These are phyloP conservation scores for Trichophyton verrucosum DNA, from an alignment of 2,329 filamentous ascomycete species.

Conservation along the genomic window DNA sequence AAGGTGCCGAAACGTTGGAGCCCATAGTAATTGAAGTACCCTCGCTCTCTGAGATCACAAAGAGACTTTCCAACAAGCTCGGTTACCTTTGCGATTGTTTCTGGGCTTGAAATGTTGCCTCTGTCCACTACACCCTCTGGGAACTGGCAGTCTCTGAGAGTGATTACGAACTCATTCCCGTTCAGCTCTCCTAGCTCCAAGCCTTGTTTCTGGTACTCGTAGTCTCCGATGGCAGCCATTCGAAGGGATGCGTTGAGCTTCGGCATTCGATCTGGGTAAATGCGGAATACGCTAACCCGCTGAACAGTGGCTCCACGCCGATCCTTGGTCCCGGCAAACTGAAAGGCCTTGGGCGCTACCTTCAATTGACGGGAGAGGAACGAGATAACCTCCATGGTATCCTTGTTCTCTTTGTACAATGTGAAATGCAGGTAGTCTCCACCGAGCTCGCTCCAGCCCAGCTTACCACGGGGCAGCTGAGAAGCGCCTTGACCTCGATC, in stretches of 20 bases:
- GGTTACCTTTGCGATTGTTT: constrained; percentile 32
- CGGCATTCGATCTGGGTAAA: constrained; percentile 51
- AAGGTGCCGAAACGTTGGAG: constrained; percentile 95
- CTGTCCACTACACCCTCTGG: constrained; percentile 24
- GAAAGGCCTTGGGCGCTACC: constrained; percentile 54
- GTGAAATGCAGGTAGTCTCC: constrained; percentile 82
- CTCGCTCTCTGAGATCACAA: constrained; percentile 54
- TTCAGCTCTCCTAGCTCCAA: constrained; percentile 71
- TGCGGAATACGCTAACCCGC: constrained; percentile 55
- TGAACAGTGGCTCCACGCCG: constrained; percentile 76
- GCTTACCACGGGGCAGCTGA: constrained; percentile 28
- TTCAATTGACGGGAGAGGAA: constrained; percentile 64
- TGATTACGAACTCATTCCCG: constrained; percentile 90
- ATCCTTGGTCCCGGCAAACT: constrained; percentile 86
- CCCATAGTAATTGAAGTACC: constrained; percentile 96
- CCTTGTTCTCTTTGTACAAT: constrained; percentile 91
- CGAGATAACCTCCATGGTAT: constrained; percentile 81
- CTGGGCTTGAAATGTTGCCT: constrained; percentile 27
- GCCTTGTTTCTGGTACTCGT: constrained; percentile 57
- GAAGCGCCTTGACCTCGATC: constrained; percentile 16
- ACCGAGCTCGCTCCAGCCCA: constrained; percentile 53
- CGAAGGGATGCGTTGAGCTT: constrained; percentile 49
- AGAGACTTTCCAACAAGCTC: constrained; percentile 45
- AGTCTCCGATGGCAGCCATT: constrained; percentile 61
- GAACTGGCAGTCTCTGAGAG: constrained; percentile 71